Conservation (phyloP, 345 rosid genomes). For the Boechera divaricarpa region DNA sequence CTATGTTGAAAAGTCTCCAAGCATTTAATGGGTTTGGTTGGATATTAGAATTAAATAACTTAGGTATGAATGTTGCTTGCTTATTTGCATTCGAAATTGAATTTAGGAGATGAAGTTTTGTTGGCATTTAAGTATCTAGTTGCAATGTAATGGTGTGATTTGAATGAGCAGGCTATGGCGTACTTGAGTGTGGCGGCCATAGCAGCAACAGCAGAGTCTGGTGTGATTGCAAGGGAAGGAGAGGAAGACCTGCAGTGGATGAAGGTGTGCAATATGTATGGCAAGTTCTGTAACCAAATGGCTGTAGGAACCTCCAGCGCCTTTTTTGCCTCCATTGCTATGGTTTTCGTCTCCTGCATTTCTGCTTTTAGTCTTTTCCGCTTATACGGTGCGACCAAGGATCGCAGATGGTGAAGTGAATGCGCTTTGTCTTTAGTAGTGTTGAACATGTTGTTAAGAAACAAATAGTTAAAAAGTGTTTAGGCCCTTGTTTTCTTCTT, state of each 20-base stretch:
- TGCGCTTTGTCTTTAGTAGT: neutral
- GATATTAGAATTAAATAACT: slow-evolving; percentile 25
- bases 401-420: slow-evolving; percentile 33
- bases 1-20: slow-evolving; percentile 25
- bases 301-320: slow-evolving; percentile 68
- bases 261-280: slow-evolving; percentile 78
- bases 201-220: slow-evolving; percentile 76
- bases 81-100: slow-evolving; percentile 24
- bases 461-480: slow-evolving; percentile 7
- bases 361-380: slow-evolving; percentile 91
- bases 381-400: slow-evolving; percentile 59
- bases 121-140: slow-evolving; percentile 4
- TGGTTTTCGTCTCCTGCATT: slow-evolving; percentile 64
- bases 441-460: slow-evolving; percentile 16
- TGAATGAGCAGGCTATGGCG: slow-evolving; percentile 66
- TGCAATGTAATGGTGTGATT: slow-evolving; percentile 2
- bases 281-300: slow-evolving; percentile 77
- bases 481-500: slow-evolving; percentile 12
- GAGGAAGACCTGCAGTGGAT: slow-evolving; percentile 84
- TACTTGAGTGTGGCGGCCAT: slow-evolving; percentile 75
- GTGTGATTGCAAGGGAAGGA: slow-evolving; percentile 72
- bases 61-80: slow-evolving; percentile 25
- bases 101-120: slow-evolving; percentile 8
- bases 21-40: slow-evolving; percentile 36
- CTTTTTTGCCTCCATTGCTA: slow-evolving; percentile 55